Evolutionary conservation across 352 stramenopile species (phyloP).

Genomic region (Globisporangium cylindrosporum): DNA sequence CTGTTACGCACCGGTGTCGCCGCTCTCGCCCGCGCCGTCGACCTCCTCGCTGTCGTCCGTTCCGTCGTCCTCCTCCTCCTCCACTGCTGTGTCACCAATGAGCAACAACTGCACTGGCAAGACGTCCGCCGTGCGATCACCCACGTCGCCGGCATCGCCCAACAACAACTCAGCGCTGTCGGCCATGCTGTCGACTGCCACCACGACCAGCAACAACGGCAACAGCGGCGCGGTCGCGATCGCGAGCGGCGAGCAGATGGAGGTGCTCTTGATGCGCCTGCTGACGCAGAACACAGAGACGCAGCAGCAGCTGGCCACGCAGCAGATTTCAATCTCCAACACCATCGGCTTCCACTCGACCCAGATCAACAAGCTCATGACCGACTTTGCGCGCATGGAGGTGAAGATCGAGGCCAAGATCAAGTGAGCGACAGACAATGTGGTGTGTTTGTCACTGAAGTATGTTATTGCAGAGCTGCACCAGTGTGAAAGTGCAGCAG

Average conservation of each 20-base stretch:
- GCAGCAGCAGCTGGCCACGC: slow-evolving; percentile 74
- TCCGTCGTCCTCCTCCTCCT: slow-evolving; percentile 14
- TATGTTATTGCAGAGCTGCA: slow-evolving; percentile 15
- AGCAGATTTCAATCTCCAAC: slow-evolving; percentile 67
- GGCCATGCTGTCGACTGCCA: slow-evolving; percentile 12
- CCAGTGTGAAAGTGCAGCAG: not conserved
- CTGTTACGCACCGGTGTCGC: slow-evolving; percentile 14
- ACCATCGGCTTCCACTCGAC: slow-evolving; percentile 65
- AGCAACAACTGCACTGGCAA: slow-evolving; percentile 8
- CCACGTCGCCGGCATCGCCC: not conserved
- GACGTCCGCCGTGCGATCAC: not conserved
- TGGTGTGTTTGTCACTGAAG: not conserved
- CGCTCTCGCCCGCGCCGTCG: slow-evolving; percentile 16
- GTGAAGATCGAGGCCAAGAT: slow-evolving; percentile 64
- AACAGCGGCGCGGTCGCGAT: not conserved
- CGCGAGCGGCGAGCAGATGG: slow-evolving; percentile 42
- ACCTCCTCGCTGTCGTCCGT: slow-evolving; percentile 34
- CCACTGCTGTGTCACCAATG: slow-evolving; percentile 10
- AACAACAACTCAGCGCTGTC: slow-evolving; percentile 15
- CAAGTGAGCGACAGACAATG: slow-evolving; percentile 14
- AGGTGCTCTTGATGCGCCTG: slow-evolving; percentile 73
- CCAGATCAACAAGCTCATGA: slow-evolving; percentile 77
- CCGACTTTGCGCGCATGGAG: slow-evolving; percentile 72
- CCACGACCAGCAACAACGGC: not conserved
- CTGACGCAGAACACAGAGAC: slow-evolving; percentile 83